Base-by-base conservation (phyloP, 441 rosid species). In the Arabidopsis hybrid region DNA sequence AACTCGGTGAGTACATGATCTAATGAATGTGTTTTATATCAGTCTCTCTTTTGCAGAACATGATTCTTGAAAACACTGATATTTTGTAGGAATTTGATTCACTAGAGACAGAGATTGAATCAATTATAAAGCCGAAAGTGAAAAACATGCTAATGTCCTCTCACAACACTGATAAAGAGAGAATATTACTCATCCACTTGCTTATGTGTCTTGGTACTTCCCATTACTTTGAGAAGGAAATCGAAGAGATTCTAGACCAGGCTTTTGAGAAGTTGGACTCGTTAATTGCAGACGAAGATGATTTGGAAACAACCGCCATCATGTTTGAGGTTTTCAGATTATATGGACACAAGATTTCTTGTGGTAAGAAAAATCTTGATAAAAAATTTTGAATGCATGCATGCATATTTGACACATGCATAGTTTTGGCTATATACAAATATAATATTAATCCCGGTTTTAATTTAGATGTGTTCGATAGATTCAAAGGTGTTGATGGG, bases 161-260 rank as follows among this genome's bases (percentile, higher is more conserved):
- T 18, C 21, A 18, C 21, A 18, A 18, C 21, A 18, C 21, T 18
- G 21, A 18, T 31, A 50, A 50, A 9, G 56, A 50, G 12, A 50
- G 31, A 2, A 18, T 18, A 17, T 1, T 11, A 0, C 31, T 50
- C 12, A 50, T 50, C 6, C 56, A 50, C 31, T 50, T 9, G 56
- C 56, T 18, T 50, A 1, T 18, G 1, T 8, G 13, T 21, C 56
- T 50, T 18, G 56, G 56, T 18, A 50, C 1, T 10, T 50, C 13
- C 56, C 56, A 50, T 50, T 18, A 50, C 56, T 52, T 52, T 11
- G 57, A 52, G 34, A 52, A 26, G 38, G 61, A 57, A 8, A 57
- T 57, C 4, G 21, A n/a, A 14, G 42, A 32, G 26, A 57, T 34
- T 1, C 61, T 57, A n/a, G 4, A 14, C 11, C 21, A 55, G 16